Conservation (phyloP, 2,329 filamentous ascomycete species). For the Aspergillus aculeatinus region DNA sequence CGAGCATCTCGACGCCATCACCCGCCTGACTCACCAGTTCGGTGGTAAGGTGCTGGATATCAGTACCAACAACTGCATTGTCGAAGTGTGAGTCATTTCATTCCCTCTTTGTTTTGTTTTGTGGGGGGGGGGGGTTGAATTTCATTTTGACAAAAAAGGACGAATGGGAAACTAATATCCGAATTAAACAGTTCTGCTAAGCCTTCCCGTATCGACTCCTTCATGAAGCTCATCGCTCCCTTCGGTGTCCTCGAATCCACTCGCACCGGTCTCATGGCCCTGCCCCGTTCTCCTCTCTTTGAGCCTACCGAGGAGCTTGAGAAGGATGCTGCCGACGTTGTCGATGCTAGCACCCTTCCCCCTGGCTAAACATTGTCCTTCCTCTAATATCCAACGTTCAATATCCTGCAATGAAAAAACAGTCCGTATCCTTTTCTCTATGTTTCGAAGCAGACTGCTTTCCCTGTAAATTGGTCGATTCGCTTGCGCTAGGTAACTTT, state of each 20-base stretch:
- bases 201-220: slow-evolving; percentile 89
- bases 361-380: slow-evolving; percentile 63
- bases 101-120: not conserved
- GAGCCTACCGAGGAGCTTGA: slow-evolving; percentile 69
- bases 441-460: not conserved
- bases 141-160: not conserved
- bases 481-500: not conserved
- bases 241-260: slow-evolving; percentile 97
- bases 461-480: slow-evolving; percentile 1
- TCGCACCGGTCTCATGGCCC: slow-evolving; percentile 92
- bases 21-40: slow-evolving; percentile 95
- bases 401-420: slow-evolving; percentile 20
- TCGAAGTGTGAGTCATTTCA: slow-evolving; percentile 75
- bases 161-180: slow-evolving; percentile 2
- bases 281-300: slow-evolving; percentile 86
- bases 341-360: slow-evolving; percentile 89
- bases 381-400: slow-evolving; percentile 4
- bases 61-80: slow-evolving; percentile 97
- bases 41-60: slow-evolving; percentile 97
- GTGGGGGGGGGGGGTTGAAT: too few species aligned
- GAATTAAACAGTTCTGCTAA: slow-evolving; percentile 71
- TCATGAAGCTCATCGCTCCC: slow-evolving; percentile 90
- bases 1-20: slow-evolving; percentile 94
- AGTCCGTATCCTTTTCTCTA: not conserved
- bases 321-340: slow-evolving; percentile 91